Conservation (phyloP, 2,329 filamentous ascomycete genomes). For the Hirsutella thompsonii region DNA sequence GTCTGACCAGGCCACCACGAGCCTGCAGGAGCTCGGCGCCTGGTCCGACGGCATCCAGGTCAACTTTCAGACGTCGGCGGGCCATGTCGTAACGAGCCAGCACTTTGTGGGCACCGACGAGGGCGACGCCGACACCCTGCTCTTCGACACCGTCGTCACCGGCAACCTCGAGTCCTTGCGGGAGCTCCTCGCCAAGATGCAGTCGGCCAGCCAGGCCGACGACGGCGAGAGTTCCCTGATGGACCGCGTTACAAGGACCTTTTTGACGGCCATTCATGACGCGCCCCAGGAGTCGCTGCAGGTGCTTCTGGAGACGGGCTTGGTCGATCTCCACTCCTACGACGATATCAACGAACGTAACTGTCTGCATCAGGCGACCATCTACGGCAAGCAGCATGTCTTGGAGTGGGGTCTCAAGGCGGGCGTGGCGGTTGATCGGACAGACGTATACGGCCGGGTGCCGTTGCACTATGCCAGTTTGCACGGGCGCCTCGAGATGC, state of each 20-base stretch:
- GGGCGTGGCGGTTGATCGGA: slow-evolving; percentile 63
- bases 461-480: slow-evolving; percentile 94
- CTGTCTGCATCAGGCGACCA: slow-evolving; percentile 90
- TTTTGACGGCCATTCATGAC: slow-evolving; percentile 79
- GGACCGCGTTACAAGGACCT: slow-evolving; percentile 79
- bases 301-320: slow-evolving; percentile 63
- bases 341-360: slow-evolving; percentile 98
- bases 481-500: slow-evolving; percentile 78
- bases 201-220: slow-evolving; percentile 36
- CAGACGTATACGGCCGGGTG: slow-evolving; percentile 88
- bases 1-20: slow-evolving; percentile 95
- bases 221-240: slow-evolving; percentile 43
- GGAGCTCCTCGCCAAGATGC: slow-evolving; percentile 69
- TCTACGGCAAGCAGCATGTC: slow-evolving; percentile 75
- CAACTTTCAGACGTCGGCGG: slow-evolving; percentile 56
- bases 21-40: slow-evolving; percentile 82
- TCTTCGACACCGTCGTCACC: slow-evolving; percentile 74
- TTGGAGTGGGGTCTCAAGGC: slow-evolving; percentile 62
- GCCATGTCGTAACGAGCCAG: slow-evolving; percentile 53
- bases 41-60: slow-evolving; percentile 97
- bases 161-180: slow-evolving; percentile 67
- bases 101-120: slow-evolving; percentile 66
- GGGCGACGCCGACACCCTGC: slow-evolving; percentile 75
- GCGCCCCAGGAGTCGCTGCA: slow-evolving; percentile 65
- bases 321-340: slow-evolving; percentile 84